Conservation (phyloP, 768 basidiomycete species). For the Mycena polygramma region DNA sequence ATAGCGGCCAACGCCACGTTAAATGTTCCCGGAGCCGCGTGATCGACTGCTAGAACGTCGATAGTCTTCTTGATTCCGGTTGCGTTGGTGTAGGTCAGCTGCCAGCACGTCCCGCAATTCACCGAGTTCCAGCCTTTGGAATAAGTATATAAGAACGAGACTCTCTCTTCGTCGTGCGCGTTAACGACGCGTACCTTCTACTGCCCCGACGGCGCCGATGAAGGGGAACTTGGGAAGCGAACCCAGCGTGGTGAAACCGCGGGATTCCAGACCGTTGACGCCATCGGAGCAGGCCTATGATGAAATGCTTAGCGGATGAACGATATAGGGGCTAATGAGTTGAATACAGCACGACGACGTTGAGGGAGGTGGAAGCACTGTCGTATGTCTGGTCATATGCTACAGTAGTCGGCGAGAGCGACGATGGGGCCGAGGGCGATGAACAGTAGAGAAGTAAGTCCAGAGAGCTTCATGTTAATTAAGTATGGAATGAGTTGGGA, state of each 20-base stretch:
- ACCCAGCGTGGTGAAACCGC: slow-evolving; percentile 62
- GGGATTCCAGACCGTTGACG: slow-evolving; percentile 60
- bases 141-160: too few species aligned
- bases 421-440: slow-evolving; percentile 42
- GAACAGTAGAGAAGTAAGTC: slow-evolving; percentile 38
- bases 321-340: neutral
- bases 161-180: too few species aligned
- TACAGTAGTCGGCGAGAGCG: slow-evolving; percentile 44
- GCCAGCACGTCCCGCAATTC: slow-evolving; percentile 73
- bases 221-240: slow-evolving; percentile 69
- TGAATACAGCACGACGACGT: slow-evolving; percentile 45
- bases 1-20: slow-evolving; percentile 67
- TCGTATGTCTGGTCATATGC: slow-evolving; percentile 68
- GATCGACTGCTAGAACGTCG: slow-evolving; percentile 67
- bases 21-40: slow-evolving; percentile 57
- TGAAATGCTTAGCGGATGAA: neutral
- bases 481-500: neutral
- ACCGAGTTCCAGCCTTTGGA: slow-evolving; percentile 59
- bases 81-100: slow-evolving; percentile 59
- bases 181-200: slow-evolving; percentile 41
- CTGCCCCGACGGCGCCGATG: slow-evolving; percentile 68
- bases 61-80: slow-evolving; percentile 51
- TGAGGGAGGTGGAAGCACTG: slow-evolving; percentile 52
- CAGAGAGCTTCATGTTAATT: slow-evolving; percentile 50
- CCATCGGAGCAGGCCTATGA: slow-evolving; percentile 62